Conservation (phyloP, 1,284 basidiomycete genomes). For the Sphagnurus paluster region DNA sequence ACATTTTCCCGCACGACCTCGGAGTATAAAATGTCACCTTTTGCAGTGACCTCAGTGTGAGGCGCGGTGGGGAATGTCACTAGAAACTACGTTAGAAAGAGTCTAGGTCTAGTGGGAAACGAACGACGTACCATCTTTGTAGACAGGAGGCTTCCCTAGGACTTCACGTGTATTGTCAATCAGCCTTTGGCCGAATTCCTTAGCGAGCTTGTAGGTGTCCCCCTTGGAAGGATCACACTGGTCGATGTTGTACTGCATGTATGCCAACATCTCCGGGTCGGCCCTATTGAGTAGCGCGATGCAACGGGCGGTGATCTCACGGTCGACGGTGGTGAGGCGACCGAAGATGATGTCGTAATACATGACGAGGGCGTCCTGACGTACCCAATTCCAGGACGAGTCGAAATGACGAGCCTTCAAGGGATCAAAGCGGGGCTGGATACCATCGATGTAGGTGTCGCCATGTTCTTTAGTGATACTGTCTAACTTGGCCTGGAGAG, state of each 20-base stretch:
- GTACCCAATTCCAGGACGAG: constrained; percentile 99
- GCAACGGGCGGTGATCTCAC: constrained; percentile 95
- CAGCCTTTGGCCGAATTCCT: constrained; percentile 95
- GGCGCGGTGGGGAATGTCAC: constrained; percentile 99
- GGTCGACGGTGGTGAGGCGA: constrained; percentile 88
- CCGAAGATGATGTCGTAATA: constrained; percentile 98
- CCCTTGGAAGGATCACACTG: constrained; percentile 81
- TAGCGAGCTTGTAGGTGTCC: constrained; percentile 90
- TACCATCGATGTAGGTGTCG: constrained; percentile 91
- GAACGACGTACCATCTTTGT: constrained; percentile 81
- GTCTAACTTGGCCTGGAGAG: constrained; percentile 87
- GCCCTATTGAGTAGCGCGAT: constrained; percentile 98
- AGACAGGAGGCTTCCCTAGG: constrained; percentile 80
- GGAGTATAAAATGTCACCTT: constrained; percentile 93
- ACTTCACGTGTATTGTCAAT: constrained; percentile 93
- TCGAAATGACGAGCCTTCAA: constrained; percentile 98
- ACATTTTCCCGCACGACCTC: constrained; percentile 96
- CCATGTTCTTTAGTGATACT: constrained; percentile 89
- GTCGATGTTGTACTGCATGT: constrained; percentile 97
- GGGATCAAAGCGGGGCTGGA: constrained; percentile 91
- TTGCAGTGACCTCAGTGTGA: constrained; percentile 88
- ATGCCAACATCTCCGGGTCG: constrained; percentile 85
- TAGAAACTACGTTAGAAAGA: constrained; percentile 29
- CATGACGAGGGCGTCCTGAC: constrained; percentile 93
- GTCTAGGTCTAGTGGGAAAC: neutral